Base-by-base conservation (phyloP, 2,329 filamentous ascomycete species). In the Trichoderma hamatum region DNA sequence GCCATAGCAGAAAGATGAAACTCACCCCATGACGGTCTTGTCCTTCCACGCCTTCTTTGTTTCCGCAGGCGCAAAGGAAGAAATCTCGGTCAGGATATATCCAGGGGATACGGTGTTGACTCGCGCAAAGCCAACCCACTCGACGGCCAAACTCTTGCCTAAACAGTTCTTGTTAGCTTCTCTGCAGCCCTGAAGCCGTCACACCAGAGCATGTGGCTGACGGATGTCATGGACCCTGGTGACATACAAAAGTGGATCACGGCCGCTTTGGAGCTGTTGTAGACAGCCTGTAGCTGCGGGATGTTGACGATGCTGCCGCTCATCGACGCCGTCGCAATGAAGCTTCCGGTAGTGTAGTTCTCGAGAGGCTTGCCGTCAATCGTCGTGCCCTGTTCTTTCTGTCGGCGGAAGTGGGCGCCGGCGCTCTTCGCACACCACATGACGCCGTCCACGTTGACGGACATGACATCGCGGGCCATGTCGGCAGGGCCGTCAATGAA, bases 251-350 rank as follows among this genome's bases (percentile, higher is more conserved):
- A 79, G 73, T 88, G 84, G 58, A 88, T 84, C 14, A 87, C 81
- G 34, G 85, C 91, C 1, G 90, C 88, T 80, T 93, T 93, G 72
- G 89, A 88, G 21, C 88, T 88, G 76, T 93, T 93, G 77, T 93
- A 93, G 10, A 89, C 87, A 6, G 89, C 84, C 81, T 94, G 92
- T 73, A 89, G 77, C 81, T 94, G 91, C 6, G 92, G 92, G 69
- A 92, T 85, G 77, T 94, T 94, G 77, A 89, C 90, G 74, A 94
- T 90, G 76, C 91, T 91, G 4, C 89, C 92, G 73, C 88, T 91
- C 87, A 95, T 94, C 69, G 88, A 91, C 1, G 92, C 90, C 7
- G 92, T 95, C 30, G 90, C 90, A 73, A 95, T 88, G 78, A 95
- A 93, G 77, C 88, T 91, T 26, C 92, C 91, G 30, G 85, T 82